Percentiles rank a stretch among this genome's conserved stretches.
These are phyloP conservation scores for Phytophthora sp. DNA, from an alignment of 352 stramenopile species.

Conservation along the genomic window DNA sequence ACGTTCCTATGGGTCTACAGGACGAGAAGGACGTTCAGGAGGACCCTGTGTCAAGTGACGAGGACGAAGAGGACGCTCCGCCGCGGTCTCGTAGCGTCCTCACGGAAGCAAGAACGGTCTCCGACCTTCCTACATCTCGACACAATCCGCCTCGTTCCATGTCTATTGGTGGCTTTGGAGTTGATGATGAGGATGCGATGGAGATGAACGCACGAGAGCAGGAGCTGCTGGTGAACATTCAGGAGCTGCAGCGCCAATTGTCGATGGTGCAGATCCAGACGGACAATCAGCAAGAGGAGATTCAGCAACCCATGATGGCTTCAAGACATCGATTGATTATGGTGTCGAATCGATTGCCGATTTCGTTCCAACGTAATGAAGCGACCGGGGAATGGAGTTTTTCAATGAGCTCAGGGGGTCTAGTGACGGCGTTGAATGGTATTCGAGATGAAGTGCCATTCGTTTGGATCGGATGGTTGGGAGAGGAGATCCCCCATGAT, in stretches of 20 bases:
- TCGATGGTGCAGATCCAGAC: conserved; percentile 88
- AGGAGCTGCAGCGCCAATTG: conserved; percentile 90
- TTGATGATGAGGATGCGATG: conserved; percentile 67
- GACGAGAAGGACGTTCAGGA: conserved; percentile 22
- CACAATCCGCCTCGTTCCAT: conserved; percentile 37
- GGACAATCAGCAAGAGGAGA: conserved; percentile 78
- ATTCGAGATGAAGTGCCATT: conserved; percentile 90
- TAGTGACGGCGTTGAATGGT: conserved; percentile 90
- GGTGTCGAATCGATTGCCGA: conserved; percentile 92
- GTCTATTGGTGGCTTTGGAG: conserved; percentile 32
- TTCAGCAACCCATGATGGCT: conserved; percentile 66
- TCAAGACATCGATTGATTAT: conserved; percentile 85
- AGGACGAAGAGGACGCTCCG: conserved; percentile 15
- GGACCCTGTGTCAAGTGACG: conserved; percentile 21
- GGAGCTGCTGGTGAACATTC: conserved; percentile 91
- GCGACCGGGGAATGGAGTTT: conserved; percentile 87
- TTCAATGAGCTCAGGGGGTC: conserved; percentile 86
- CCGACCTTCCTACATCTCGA: conserved; percentile 16
- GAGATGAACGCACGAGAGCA: conserved; percentile 87
- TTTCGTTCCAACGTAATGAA: conserved; percentile 89
- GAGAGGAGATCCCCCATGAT: conserved; percentile 85
- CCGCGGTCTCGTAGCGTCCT: conserved; percentile 10
- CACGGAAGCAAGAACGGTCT: conserved; percentile 1
- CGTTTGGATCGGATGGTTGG: conserved; percentile 92
- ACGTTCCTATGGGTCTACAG: conserved; percentile 6